Evolutionary conservation across 352 stramenopile genomes (phyloP).

Genomic region (Elongisporangium anandrum): DNA sequence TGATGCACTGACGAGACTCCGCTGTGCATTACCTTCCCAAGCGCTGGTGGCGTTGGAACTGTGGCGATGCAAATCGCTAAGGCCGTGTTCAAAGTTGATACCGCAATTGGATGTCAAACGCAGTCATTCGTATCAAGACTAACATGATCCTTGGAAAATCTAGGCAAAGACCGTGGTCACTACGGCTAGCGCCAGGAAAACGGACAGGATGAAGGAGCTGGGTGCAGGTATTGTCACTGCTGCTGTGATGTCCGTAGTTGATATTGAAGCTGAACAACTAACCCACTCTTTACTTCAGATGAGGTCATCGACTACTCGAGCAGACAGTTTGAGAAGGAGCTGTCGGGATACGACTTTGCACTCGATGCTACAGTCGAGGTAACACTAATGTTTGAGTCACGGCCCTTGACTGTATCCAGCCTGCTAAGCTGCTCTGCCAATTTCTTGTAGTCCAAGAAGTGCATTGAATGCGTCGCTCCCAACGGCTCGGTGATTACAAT

Average conservation of each 20-base stretch:
- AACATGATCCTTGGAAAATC: background rate
- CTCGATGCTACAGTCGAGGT: constrained; percentile 46
- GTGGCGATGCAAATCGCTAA: constrained; percentile 45
- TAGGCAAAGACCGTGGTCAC: constrained; percentile 31
- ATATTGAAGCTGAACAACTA: no score
- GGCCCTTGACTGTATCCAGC: background rate
- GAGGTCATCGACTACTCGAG: constrained; percentile 41
- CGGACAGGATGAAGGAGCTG: constrained; percentile 29
- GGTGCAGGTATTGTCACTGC: constrained; percentile 22
- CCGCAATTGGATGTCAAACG: background rate
- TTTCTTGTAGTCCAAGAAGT: constrained; percentile 18
- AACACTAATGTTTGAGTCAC: background rate
- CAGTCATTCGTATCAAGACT: background rate
- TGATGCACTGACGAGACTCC: no score
- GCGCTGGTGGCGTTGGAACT: constrained; percentile 35
- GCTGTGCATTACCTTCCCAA: no score
- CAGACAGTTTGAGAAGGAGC: constrained; percentile 30
- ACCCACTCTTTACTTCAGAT: no score
- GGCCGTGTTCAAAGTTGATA: constrained; percentile 33
- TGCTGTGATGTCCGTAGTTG: no score
- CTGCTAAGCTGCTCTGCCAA: background rate
- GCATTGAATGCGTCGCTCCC: constrained; percentile 40
- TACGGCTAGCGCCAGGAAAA: constrained; percentile 32
- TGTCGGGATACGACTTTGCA: constrained; percentile 40
- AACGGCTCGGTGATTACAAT: constrained; percentile 36